These are phyloP conservation scores for Pseudonitzschia multistriata DNA, from an alignment of 108 stramenopile genomes.

Conservation along the genomic window DNA sequence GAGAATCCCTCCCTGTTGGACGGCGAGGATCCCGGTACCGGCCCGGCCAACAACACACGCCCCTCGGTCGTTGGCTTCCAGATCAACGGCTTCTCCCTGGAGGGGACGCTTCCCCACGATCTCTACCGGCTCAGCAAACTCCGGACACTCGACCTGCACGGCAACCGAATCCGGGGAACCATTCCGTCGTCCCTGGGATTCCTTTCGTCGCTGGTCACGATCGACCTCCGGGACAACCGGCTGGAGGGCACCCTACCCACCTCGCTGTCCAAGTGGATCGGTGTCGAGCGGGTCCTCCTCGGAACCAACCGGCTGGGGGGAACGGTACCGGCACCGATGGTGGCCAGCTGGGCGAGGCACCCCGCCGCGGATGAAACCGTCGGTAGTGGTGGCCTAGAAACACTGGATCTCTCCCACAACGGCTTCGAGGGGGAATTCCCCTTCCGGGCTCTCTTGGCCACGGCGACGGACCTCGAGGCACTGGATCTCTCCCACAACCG, in stretches of 20 bases:
- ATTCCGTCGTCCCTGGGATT: slow-evolving; percentile 23
- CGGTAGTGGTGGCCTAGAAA: too few relatives aligned
- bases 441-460: neutral
- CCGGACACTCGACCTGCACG: slow-evolving; percentile 26
- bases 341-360: too few relatives aligned
- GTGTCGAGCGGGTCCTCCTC: neutral
- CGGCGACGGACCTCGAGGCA: neutral
- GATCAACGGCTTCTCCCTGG: slow-evolving; percentile 7
- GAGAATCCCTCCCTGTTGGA: neutral
- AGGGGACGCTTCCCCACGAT: slow-evolving; percentile 39
- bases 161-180: slow-evolving; percentile 47
- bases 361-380: too few relatives aligned
- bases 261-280: neutral
- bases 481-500: slow-evolving; percentile 6
- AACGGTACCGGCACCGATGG: neutral
- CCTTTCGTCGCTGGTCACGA: neutral
- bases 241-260: slow-evolving; percentile 5
- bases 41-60: slow-evolving; percentile 3
- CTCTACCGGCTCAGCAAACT: slow-evolving; percentile 35
- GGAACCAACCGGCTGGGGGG: slow-evolving; percentile 16
- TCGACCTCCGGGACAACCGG: slow-evolving; percentile 3
- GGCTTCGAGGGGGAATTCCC: neutral
- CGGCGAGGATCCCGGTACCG: neutral
- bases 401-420: neutral
- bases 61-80: slow-evolving; percentile 5